Evolutionary conservation across 225 moss, liverwort and hornwort species (phyloP), one percentile per base, ranked within the genome.

Genomic region (Pseudisothecium myosuroides): DNA sequence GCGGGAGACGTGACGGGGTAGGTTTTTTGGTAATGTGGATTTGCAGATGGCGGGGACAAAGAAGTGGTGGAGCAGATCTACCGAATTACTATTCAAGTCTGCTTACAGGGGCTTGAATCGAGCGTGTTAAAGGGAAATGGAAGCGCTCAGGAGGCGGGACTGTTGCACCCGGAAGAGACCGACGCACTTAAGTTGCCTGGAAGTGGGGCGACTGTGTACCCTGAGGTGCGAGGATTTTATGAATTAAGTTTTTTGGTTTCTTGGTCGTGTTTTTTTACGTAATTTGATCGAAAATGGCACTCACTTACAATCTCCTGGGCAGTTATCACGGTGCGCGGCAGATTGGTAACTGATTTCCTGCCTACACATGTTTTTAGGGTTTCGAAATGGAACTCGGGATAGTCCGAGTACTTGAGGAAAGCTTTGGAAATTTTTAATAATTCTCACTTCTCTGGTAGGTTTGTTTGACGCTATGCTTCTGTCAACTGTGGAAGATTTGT

Each of bases 21-120:
- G 88, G 62, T 83, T 80, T 43, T 55, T 83, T 69, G 76, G 24
- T 37, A 26, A 43, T 50, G 12, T 89, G 76, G 76, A 49, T 79
- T 76, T 79, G 89, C 94, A 99, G 99, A 95, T 94, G 97, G 96
- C 88, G 95, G 94, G 60, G 95, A 97, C 63, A 96, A 95, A 80
- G 96, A 95, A 86, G 96, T 95, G 65, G 93, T 97, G 93, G 96
- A 95, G 88, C 99, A 97, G 95, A 97, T 99, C 93, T 97, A 92
- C 79, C 91, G 94, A 82, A 94, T 95, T 86, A 86, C 95, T 68
- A 93, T 97, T 87, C 95, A 96, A 93, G 94, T 97, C 85, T 97
- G 95, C 91, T 90, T 99, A 64, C 96, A 94, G 90, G 95, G 95
- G 80, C 94, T 99, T 27, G 95, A 96, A 88, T 93, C 93, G 64